Conservation (phyloP, 805 yeast genomes). For the Phaffomyces thermotolerans region DNA sequence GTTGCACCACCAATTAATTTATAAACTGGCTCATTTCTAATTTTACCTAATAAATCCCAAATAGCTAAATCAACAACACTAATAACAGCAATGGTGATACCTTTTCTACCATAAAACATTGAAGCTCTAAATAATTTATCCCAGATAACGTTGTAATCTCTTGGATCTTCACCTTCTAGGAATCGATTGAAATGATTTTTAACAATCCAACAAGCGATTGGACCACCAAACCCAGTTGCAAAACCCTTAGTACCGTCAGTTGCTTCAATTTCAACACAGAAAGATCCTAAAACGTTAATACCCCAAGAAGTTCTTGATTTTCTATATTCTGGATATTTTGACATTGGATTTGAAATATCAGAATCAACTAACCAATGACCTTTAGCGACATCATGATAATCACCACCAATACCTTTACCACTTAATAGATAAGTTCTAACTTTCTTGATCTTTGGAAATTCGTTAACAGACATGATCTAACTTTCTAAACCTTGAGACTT, state of each 20-base stretch:
- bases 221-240: conserved; percentile 49
- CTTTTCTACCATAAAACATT: conserved; percentile 46
- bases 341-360: conserved; percentile 43
- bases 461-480: conserved; percentile 18
- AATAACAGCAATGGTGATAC: conserved; percentile 40
- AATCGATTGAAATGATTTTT: conserved; percentile 40
- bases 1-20: conserved; percentile 47
- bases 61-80: conserved; percentile 41
- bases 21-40: conserved; percentile 44
- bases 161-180: conserved; percentile 39
- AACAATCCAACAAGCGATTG: conserved; percentile 41
- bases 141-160: conserved; percentile 39
- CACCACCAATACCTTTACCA: conserved; percentile 44
- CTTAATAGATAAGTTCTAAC: conserved; percentile 35
- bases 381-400: conserved; percentile 40
- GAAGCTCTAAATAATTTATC: conserved; percentile 43
- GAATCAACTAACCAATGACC: conserved; percentile 46
- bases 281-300: conserved; percentile 43
- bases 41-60: conserved; percentile 44
- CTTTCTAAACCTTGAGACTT: too few species aligned
- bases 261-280: conserved; percentile 42
- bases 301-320: conserved; percentile 42
- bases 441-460: conserved; percentile 37
- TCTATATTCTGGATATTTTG: conserved; percentile 38
- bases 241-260: conserved; percentile 42